Evolutionary conservation across 1,139 yeast genomes (phyloP), one percentile per base, ranked within the genome.

Genomic region (Candida glucosophila): DNA sequence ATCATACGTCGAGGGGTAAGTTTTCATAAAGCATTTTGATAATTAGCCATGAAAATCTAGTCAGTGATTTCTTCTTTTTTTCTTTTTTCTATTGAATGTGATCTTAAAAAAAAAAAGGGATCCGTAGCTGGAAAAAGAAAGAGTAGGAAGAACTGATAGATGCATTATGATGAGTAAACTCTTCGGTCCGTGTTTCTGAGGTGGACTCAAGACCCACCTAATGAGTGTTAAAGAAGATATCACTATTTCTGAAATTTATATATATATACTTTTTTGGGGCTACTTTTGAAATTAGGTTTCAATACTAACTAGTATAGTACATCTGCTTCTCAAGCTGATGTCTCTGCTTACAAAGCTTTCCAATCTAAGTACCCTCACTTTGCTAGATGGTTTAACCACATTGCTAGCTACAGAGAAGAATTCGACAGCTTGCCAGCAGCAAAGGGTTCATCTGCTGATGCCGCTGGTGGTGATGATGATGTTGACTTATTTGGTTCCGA

Each of bases 301-400:
- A 23, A 15, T 51, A 52, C 58, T 52, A 52, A 56, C 57, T 33
- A 25, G 20, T 29, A 23, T 43, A 82, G 94, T 61, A 61, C 86
- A 43, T 55, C 82, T 47, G 88, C 95, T 45, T 69, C 97, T 48
- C 95, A 85, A 70, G 96, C 95, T 57, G 97, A 90, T 58, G 98
- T 83, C 42, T 62, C 86, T 44, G 88, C 75, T 59, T 80, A 76
- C 92, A 77, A 83, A 73, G 90, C 95, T 62, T 88, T 90, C 77
- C 95, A 83, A 67, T 63, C 71, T 53, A 73, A 83, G 65, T 88
- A 65, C 82, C 95, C 97, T 63, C 78, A 82, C 64, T 85, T 86
- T 56, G 67, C 95, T 58, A 86, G 97, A 76, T 90, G 96, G 96
- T 85, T 80, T 75, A 82, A 82, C 79, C 96, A 86, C 85, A 77